Base-by-base conservation (phyloP, 2,329 filamentous ascomycete species). In the Curvularia sp. region DNA sequence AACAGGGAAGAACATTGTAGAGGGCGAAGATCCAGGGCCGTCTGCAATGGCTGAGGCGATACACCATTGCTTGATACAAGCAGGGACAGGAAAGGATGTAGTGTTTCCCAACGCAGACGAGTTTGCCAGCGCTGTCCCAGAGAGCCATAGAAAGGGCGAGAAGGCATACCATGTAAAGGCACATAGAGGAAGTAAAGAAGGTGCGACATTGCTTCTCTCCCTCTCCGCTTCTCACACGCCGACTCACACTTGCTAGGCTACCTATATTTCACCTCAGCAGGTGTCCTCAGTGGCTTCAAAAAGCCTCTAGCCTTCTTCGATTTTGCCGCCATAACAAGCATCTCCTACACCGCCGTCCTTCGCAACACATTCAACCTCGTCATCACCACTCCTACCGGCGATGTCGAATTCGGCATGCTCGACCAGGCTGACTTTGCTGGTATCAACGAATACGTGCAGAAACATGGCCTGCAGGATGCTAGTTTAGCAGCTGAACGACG, bases 301-400 rank as follows among this genome's bases (percentile, higher is more conserved):
- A 89, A 89, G 67, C 87, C 87, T 0, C 77, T 89, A 23, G 73
- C 83, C 8, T 88, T 86, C 76, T 87, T 88, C 69, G 81, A 85
- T 8, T 87, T 89, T 59, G 81, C 83, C 47, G 78, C 80, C 34
- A 81, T 89, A 57, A 83, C 84, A 50, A 83, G 83, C 21, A 82
- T 88, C 45, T 86, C 84, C 38, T 89, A 88, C 76, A 88, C 86
- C 3, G 85, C 84, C 39, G 84, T 89, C 18, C 78, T 89, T 6
- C 86, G 87, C 65, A 83, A 86, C 32, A 89, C 87, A 0, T 89
- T 89, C 78, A 89, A 89, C 66, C 81, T 89, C 32, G 86, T 86
- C 65, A 81, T 89, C 55, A 78, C 79, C 41, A 80, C 80, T 3
- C 80, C 80, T 28, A 74, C 76, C 1, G 80, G 85, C 66, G 86